phyloP scores from a whole-genome alignment of 345 rosid species.

The Eucalyptus guilfoylei region DNA sequence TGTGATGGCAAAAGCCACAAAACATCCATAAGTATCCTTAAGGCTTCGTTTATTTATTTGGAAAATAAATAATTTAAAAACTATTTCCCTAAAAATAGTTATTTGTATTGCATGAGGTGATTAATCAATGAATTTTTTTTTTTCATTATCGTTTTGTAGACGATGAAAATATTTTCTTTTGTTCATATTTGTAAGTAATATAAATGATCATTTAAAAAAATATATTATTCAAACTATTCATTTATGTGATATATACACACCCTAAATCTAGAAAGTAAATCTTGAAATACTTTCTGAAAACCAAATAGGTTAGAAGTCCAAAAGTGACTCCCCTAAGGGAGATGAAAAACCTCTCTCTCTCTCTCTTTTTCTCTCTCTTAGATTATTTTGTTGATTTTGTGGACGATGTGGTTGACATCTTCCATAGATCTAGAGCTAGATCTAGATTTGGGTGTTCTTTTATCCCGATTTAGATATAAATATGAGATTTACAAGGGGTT shows the following conservation, averaged over 20 bases:
- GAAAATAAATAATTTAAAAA: too few species aligned
- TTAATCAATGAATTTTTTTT: too few species aligned
- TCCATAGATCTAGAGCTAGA: not conserved
- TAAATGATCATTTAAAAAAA: too few species aligned
- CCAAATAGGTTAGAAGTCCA: not conserved
- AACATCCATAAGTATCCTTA: not conserved
- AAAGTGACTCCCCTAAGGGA: fast-evolving
- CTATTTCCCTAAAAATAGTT: too few species aligned
- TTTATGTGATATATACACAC: not conserved
- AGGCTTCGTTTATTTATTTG: too few species aligned
- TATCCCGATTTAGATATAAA: not conserved
- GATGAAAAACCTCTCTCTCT: not conserved
- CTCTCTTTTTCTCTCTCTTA: too few species aligned
- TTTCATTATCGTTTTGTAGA: too few species aligned
- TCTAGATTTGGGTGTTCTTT: not conserved
- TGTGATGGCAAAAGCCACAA: not conserved
- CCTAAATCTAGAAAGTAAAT: too few species aligned
- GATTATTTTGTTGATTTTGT: not conserved
- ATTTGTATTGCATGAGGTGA: not conserved
- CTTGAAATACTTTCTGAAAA: too few species aligned
- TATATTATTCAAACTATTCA: too few species aligned
- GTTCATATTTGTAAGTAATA: too few species aligned
- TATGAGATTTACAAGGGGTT: not conserved
- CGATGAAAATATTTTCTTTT: not conserved
- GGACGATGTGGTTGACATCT: fast-evolving